Base-by-base conservation (phyloP, 352 stramenopile species). In the Pythium biforme region DNA sequence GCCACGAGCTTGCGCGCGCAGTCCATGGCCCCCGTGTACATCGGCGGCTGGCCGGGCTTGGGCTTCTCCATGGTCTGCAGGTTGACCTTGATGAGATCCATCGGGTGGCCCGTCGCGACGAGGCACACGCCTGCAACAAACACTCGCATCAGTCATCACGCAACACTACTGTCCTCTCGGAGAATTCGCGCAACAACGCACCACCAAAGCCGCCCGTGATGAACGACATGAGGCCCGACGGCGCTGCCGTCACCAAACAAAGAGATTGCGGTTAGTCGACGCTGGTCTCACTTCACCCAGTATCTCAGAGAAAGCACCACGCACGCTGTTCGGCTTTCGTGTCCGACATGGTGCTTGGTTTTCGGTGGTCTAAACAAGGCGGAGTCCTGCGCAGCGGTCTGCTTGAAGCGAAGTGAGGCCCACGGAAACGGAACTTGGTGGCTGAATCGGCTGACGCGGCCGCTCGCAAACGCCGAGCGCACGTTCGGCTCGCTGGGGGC, bases 71-170 rank as follows among this genome's bases (percentile, higher is more conserved):
- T 95, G 29, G 88, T 97, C 76, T 97, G 89, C 56, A 97, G 88
- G 74, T 96, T 95, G 43, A 98, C 92, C 83, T 99, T 98, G 65
- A 99, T 90, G 25, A 98, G 81, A 68, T 99, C 96, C 62, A 99
- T 83, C 4, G 94, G 96, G 73, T 98, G 94, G 33, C 96, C 95
- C 17, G 95, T 94, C 14, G 95, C 75, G 48, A 98, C 92, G 22
- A 97, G 81, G 65, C 90, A 98, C 73, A 97, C 70, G 54, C 88
- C 87, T 92, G 48, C 25, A 55, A 46, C 33, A 26, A 34, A 5
- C 4, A n/a, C 14, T 20, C 39, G 27, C 49, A 60, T 47, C n/a
- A 46, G 33, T n/a, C 31, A 34, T 10, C 31, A 5, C 31, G 17
- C 41, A 4, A 33, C 33, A 47, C n/a, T n/a, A 17, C 41, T 26